Conservation (phyloP, 2,329 filamentous ascomycete species). For the Colletotrichum euphorbiae region DNA sequence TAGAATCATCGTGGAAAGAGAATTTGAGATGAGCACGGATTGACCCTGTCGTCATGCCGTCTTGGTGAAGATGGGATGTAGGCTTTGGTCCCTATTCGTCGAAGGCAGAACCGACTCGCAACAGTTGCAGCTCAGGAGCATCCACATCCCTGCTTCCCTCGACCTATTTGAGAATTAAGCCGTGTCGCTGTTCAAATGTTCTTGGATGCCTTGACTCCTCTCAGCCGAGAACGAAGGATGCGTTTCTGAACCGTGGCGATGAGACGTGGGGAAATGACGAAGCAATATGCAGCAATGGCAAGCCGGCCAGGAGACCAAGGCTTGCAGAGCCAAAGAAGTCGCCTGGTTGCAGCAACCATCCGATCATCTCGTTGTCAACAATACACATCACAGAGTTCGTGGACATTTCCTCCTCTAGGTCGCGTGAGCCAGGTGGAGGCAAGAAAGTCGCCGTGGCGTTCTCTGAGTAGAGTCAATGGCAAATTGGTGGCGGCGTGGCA, state of each 20-base stretch:
- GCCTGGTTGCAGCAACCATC: not conserved
- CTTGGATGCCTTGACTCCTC: not conserved
- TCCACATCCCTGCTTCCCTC: not conserved
- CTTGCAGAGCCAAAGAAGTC: not conserved
- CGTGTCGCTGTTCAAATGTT: conserved; percentile 1
- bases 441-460: not conserved
- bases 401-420: not conserved
- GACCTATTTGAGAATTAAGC: not conserved
- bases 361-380: not conserved
- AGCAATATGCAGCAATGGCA: not conserved
- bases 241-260: conserved; percentile 20
- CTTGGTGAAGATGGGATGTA: not conserved
- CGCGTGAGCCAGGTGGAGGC: not conserved
- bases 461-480: not conserved
- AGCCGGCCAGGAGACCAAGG: not conserved
- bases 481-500: conserved; percentile 9
- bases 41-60: conserved; percentile 8
- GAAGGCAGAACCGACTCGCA: not conserved
- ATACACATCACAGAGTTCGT: conserved; percentile 4
- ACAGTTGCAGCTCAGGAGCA: not conserved
- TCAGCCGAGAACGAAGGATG: conserved; percentile 4
- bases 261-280: conserved; percentile 17
- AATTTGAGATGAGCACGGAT: conserved; percentile 27
- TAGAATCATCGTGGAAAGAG: conserved; percentile 30
- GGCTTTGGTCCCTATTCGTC: conserved; percentile 15